Evolutionary conservation across 306 rosid genomes (phyloP), one percentile per base, ranked within the genome.

Genomic region (Hippophae gyantsensis): DNA sequence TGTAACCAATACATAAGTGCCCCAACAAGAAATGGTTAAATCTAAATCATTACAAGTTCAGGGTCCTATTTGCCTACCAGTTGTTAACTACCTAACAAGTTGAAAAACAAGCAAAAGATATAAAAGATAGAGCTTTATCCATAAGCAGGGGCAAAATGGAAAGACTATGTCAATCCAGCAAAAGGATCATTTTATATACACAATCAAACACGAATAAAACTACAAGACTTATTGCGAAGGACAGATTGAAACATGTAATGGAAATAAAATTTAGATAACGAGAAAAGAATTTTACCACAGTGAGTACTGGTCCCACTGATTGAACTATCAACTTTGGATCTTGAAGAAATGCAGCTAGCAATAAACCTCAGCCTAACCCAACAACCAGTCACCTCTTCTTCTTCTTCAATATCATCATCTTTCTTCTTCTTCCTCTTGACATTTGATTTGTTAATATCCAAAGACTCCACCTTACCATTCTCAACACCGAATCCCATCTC

Each of bases 271-370:
- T 10, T 65, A 3, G 23, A 50, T 6, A 44, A 43, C 54, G 61
- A 63, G 71, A 72, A 61, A 9, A 67, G 54, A 54, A 65, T 58
- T 59, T 74, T 85, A 90, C 98, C 96, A 77, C 75, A 81, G 81
- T 81, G 82, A 81, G 85, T 61, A 72, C 90, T 81, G 73, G 84
- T 76, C 56, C 95, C 98, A 74, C 92, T 87, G 13, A 76, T 74
- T 52, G 98, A 87, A 73, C 72, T 85, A 78, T 90, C 96, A 71
- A 90, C 96, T 80, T 90, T 90, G 87, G 98, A 87, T 90, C 98
- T 87, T 71, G 98, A 83, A 74, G 92, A 90, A 78, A 90, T 87
- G 95, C 98, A 90, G 89, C 90, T 78, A 7, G 92, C 84, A 72
- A 90, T 66, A 55, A 85, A 74, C 76, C 89, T 87, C 49, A 87